phyloP scores from a whole-genome alignment of 2,329 filamentous ascomycete genomes.

The Penicillium sp. region DNA sequence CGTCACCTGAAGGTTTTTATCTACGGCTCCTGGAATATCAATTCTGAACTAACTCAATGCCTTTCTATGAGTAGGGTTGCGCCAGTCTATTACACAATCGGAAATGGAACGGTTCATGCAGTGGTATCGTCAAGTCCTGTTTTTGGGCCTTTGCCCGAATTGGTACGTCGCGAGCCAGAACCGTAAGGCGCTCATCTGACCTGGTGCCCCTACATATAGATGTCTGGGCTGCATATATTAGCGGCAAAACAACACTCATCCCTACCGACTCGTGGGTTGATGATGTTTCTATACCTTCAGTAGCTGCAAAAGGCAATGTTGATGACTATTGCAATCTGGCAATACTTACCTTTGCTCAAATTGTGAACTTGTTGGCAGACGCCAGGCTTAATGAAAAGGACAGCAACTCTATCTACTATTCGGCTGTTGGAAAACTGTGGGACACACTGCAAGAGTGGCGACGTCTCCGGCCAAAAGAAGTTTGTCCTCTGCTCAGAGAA shows the following conservation, averaged over 20 bases:
- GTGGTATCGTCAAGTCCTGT: conserved; percentile 22
- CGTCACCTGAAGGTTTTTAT: conserved; percentile 18
- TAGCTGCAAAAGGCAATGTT: conserved; percentile 14
- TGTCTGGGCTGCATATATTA: conserved; percentile 21
- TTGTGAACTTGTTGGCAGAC: conserved; percentile 16
- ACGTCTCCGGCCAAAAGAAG: conserved; percentile 9
- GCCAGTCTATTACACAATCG: conserved; percentile 13
- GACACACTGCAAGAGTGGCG: conserved; percentile 11
- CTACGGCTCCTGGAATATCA: no score
- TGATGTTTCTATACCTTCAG: conserved; percentile 13
- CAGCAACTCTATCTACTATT: not conserved
- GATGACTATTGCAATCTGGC: conserved; percentile 24
- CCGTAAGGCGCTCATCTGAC: not conserved
- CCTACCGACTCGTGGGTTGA: conserved; percentile 22
- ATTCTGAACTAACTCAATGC: no score
- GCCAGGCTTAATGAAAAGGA: not conserved
- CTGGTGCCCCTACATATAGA: conserved; percentile 6
- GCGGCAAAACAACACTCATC: conserved; percentile 17
- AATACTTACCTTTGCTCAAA: conserved; percentile 17
- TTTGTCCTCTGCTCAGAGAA: conserved; percentile 10
- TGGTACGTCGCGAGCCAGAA: conserved; percentile 11
- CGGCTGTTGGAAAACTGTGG: conserved; percentile 5
- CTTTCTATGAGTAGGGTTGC: conserved; percentile 7
- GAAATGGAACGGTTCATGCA: conserved; percentile 21
- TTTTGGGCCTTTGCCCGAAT: conserved; percentile 27